Evolutionary conservation across 1,139 yeast genomes (phyloP), one percentile per base, ranked within the genome.

Genomic region (Protomyces inouyei): DNA sequence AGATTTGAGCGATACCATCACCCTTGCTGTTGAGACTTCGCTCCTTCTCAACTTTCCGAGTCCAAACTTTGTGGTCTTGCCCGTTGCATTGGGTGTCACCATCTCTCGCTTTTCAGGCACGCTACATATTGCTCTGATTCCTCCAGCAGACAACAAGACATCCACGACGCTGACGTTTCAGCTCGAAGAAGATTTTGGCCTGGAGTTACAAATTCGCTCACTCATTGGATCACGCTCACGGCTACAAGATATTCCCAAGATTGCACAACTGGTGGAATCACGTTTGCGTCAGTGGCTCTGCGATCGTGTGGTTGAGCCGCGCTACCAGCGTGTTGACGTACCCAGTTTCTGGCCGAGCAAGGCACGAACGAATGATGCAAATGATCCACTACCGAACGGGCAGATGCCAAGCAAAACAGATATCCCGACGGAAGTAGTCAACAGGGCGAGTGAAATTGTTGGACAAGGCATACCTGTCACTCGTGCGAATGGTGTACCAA

Each of bases 101-200:
- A 85, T 95, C 54, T 95, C 92, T 1, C 80, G 97, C 69, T 93
- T 95, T 73, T 87, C 95, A n/a, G 98, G 97, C 0, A 87, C 96
- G 70, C 61, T 68, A 25, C 53, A 66, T 52, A 48, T 56, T 18
- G 61, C 65, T 28, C 40, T 63, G 65, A 53, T 55, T 25, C 65
- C 63, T 6, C 64, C 64, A 5, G 59, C 64, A 8, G 60, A 60
- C 32, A 16, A 36, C 18, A 46, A 45, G 32, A 60, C 60, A 4
- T 60, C 64, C n/a, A 86, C 93, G 1, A 92, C 90, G 10, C 76
- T 93, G 65, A 86, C 92, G 80, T 86, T 93, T 73, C 88, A 96
- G 25, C 92, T 95, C 73, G 83, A 92, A 0, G 97, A 97, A 0
- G 97, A 91, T 73, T 93, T 89, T 75, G 78, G 92, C 66, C 79